phyloP scores from a whole-genome alignment of 495 filamentous ascomycete species.

The Aeminium ludgeri region DNA sequence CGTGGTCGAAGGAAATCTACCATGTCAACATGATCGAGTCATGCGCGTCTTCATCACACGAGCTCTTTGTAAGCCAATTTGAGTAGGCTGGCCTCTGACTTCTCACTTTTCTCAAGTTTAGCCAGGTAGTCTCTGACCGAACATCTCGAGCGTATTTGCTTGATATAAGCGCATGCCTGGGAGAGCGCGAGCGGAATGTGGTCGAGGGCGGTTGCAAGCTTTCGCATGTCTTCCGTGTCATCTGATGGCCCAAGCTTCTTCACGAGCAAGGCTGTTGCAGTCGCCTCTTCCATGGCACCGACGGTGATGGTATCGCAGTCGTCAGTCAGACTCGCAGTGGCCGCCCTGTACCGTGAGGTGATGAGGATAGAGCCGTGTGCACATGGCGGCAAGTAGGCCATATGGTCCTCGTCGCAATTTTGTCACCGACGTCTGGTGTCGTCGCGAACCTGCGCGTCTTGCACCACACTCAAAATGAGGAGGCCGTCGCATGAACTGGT shows the following conservation, averaged over 20 bases:
- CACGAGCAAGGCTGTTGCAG: constrained; percentile 2
- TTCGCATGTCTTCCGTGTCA: neutral
- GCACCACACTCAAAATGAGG: too few relatives aligned
- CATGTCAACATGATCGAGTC: constrained; percentile 12
- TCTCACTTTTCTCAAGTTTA: constrained; percentile 2
- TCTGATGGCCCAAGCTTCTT: neutral
- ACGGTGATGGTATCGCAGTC: neutral
- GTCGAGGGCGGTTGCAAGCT: constrained; percentile 2
- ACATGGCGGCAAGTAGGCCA: constrained; percentile 3
- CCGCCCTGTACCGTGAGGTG: constrained; percentile 1
- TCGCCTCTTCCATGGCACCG: neutral
- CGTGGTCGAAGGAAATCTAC: constrained; percentile 14
- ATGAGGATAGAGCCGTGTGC: constrained; percentile 2
- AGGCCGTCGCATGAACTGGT: too few relatives aligned
- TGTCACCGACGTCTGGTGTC: too few relatives aligned
- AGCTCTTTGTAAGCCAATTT: neutral
- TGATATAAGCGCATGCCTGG: constrained; percentile 9
- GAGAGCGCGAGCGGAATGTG: constrained; percentile 11
- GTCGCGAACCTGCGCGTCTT: too few relatives aligned
- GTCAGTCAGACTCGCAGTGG: neutral
- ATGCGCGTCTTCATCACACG: constrained; percentile 2
- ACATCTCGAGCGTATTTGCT: neutral
- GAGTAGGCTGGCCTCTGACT: constrained; percentile 3
- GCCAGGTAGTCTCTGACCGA: constrained; percentile 5
- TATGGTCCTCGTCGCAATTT: too few relatives aligned